Conservation (phyloP, 345 rosid species). For the Salix udensis region DNA sequence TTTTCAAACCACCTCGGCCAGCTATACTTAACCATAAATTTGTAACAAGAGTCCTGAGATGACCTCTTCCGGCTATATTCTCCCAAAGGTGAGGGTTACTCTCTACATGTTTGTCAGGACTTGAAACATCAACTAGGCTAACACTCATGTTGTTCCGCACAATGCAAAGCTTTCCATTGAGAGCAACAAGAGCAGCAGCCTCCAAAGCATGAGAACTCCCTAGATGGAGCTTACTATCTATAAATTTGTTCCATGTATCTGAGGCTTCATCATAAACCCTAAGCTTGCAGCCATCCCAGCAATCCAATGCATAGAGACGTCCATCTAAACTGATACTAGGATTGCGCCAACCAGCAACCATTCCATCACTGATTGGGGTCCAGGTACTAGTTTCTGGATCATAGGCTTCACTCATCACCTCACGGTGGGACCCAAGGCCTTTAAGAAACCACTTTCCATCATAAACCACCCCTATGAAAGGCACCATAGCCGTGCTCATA, state of each 20-base stretch:
- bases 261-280: constrained; percentile 66
- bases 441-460: constrained; percentile 90
- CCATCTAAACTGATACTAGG: constrained; percentile 76
- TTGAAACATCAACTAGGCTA: constrained; percentile 82
- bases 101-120: constrained; percentile 57
- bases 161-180: constrained; percentile 80
- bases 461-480: constrained; percentile 83
- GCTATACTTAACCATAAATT: constrained; percentile 88
- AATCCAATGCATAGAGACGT: constrained; percentile 75
- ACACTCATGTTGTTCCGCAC: constrained; percentile 93
- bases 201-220: constrained; percentile 78
- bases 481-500: constrained; percentile 99
- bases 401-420: constrained; percentile 89
- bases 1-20: constrained; percentile 79
- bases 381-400: constrained; percentile 71
- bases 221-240: constrained; percentile 84
- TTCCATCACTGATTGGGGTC: constrained; percentile 69
- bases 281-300: constrained; percentile 88
- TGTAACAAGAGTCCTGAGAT: constrained; percentile 67
- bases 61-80: constrained; percentile 75
- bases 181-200: constrained; percentile 92
- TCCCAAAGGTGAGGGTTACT: constrained; percentile 81
- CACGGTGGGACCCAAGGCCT: constrained; percentile 82
- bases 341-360: constrained; percentile 92
- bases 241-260: constrained; percentile 77